A percentile compares a stretch with the other conserved stretches of the same genome.
phyloP scores from a whole-genome alignment of 306 rosid genomes.

The Astragalus membranaceus region DNA sequence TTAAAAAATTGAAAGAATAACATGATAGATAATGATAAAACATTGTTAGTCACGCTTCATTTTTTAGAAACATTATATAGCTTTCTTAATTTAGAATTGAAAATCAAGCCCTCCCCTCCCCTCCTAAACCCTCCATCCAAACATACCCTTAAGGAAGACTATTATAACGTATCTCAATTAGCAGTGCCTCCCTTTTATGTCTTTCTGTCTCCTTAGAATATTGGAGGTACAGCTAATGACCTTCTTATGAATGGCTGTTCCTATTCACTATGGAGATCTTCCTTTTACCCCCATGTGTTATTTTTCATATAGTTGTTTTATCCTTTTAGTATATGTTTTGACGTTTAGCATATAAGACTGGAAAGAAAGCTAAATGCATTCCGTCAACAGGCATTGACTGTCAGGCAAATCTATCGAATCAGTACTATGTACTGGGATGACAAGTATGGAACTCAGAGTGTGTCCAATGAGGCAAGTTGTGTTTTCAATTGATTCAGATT shows the following conservation, averaged over 20 bases:
- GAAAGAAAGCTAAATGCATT: conserved; percentile 4
- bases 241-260: not conserved
- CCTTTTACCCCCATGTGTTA: not conserved
- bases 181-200: not conserved
- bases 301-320: not conserved
- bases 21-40: too few species aligned
- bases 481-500: conserved; percentile 15
- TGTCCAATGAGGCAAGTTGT: conserved; percentile 90
- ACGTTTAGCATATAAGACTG: not conserved
- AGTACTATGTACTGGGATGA: conserved; percentile 99
- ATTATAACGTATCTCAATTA: not conserved
- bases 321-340: not conserved
- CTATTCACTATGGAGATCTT: not conserved
- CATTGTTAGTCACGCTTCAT: too few species aligned
- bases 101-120: too few species aligned
- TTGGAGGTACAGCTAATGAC: not conserved
- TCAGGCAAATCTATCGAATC: conserved; percentile 94
- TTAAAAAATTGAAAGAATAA: too few species aligned
- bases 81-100: too few species aligned
- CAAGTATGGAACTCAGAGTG: conserved; percentile 97
- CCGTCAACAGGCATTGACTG: conserved; percentile 68
- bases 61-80: too few species aligned
- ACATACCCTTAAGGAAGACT: too few species aligned
- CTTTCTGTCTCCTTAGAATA: not conserved
- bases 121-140: too few species aligned